Evolutionary conservation across 2,329 filamentous ascomycete genomes (phyloP).

Genomic region (Thermomyces lanuginosus): DNA sequence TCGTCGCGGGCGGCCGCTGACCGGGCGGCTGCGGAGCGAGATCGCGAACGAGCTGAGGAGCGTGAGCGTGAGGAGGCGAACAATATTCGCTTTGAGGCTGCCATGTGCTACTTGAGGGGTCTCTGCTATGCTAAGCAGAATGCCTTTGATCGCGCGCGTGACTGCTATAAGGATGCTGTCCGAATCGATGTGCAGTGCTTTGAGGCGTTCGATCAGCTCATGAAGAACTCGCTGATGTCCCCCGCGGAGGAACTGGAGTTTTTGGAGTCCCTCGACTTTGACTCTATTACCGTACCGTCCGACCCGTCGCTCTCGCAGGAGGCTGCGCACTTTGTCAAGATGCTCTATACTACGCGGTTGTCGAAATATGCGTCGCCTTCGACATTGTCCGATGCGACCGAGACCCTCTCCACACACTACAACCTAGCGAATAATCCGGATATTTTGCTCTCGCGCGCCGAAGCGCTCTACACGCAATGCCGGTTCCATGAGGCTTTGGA

Average conservation of each 20-base stretch:
- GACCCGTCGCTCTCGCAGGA: slow-evolving; percentile 59
- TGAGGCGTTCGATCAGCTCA: slow-evolving; percentile 93
- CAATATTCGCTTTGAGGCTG: slow-evolving; percentile 76
- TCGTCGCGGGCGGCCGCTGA: slow-evolving; percentile 32
- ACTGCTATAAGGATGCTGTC: slow-evolving; percentile 96
- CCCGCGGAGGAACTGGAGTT: slow-evolving; percentile 84
- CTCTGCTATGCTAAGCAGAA: slow-evolving; percentile 95
- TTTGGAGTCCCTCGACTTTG: slow-evolving; percentile 76
- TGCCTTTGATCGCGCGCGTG: slow-evolving; percentile 88
- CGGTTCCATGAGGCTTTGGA: slow-evolving; percentile 74
- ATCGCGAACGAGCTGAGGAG: slow-evolving; percentile 46
- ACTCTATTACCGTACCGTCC: slow-evolving; percentile 52
- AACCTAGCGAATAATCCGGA: slow-evolving; percentile 74
- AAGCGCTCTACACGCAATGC: slow-evolving; percentile 86
- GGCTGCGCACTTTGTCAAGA: slow-evolving; percentile 82
- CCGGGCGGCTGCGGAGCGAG: too few relatives aligned
- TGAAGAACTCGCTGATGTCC: slow-evolving; percentile 85
- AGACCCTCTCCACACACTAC: slow-evolving; percentile 87
- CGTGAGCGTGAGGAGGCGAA: slow-evolving; percentile 52
- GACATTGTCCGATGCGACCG: slow-evolving; percentile 68
- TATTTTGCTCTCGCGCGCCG: slow-evolving; percentile 74
- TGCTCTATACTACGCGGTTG: slow-evolving; percentile 86
- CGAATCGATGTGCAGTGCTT: slow-evolving; percentile 96
- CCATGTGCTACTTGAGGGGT: slow-evolving; percentile 90
- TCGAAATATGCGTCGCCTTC: slow-evolving; percentile 87